Conservation (phyloP, 805 yeast genomes). For the Metschnikowia kunwiensis region DNA sequence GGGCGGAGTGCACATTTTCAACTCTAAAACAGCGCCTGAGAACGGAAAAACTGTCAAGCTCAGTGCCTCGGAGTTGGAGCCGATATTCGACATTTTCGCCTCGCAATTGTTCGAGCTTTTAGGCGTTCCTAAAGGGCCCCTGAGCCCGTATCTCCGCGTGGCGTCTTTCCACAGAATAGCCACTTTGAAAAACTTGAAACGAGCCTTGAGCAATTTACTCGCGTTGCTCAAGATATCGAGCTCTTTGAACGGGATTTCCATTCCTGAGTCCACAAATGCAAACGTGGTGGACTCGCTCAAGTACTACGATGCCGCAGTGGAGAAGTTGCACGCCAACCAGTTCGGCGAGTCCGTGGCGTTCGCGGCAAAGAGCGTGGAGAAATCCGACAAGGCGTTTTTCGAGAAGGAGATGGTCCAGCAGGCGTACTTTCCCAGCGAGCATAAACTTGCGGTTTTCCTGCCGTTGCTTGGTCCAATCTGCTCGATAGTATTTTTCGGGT, state of each 20-base stretch:
- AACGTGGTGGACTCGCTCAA: slow-evolving; percentile 54
- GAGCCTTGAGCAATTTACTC: slow-evolving; percentile 64
- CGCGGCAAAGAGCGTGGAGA: slow-evolving; percentile 52
- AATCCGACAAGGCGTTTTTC: slow-evolving; percentile 78
- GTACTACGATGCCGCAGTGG: slow-evolving; percentile 37
- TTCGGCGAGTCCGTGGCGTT: slow-evolving; percentile 33
- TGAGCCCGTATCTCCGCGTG: slow-evolving; percentile 58
- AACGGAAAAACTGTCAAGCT: slow-evolving; percentile 24
- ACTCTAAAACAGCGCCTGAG: slow-evolving; percentile 31
- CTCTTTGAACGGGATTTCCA: slow-evolving; percentile 74
- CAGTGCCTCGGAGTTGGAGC: slow-evolving; percentile 45
- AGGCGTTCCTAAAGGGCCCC: slow-evolving; percentile 61
- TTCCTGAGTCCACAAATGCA: slow-evolving; percentile 66
- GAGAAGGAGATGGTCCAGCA: slow-evolving; percentile 95
- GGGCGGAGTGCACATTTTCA: slow-evolving; percentile 69
- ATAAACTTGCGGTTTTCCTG: slow-evolving; percentile 87
- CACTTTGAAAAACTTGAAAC: slow-evolving; percentile 54
- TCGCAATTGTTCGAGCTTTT: slow-evolving; percentile 70
- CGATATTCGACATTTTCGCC: slow-evolving; percentile 65
- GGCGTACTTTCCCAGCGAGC: slow-evolving; percentile 92
- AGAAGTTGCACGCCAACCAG: slow-evolving; percentile 21
- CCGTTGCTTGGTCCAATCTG: slow-evolving; percentile 86
- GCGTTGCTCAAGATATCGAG: slow-evolving; percentile 69
- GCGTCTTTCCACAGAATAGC: slow-evolving; percentile 64
- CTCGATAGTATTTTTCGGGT: slow-evolving; percentile 57